Evolutionary conservation across 2,329 filamentous ascomycete species (phyloP).

Genomic region (Passalora sequoiae): DNA sequence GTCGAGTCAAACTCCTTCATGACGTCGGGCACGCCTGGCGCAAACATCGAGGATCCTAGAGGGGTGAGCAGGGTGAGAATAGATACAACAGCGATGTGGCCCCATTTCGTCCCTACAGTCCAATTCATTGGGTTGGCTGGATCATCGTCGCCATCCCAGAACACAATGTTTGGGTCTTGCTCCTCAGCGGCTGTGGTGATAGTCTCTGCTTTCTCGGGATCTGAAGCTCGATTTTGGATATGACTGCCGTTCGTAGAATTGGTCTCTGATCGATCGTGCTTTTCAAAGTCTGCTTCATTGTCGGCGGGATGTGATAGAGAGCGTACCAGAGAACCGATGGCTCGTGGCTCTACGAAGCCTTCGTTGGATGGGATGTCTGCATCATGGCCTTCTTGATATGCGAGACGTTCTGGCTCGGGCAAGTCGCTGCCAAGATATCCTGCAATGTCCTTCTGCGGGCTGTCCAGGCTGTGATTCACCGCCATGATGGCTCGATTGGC

Average conservation of each 20-base stretch:
- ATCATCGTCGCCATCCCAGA: conserved; percentile 53
- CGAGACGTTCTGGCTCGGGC: conserved; percentile 33
- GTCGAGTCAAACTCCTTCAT: conserved; percentile 56
- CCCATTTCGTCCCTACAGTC: conserved; percentile 43
- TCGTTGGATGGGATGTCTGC: conserved; percentile 37
- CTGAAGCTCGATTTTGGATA: not conserved
- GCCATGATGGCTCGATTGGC: conserved; percentile 9
- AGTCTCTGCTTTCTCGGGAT: not conserved
- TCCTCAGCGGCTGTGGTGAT: not conserved
- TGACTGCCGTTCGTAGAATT: conserved; percentile 6
- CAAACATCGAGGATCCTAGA: conserved; percentile 58
- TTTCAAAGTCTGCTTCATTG: conserved; percentile 8
- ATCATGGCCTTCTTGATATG: conserved; percentile 37
- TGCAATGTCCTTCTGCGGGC: conserved; percentile 3
- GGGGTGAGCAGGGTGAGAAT: conserved; percentile 48
- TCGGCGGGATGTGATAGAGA: not conserved
- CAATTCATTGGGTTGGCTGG: conserved; percentile 59
- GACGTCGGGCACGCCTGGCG: conserved; percentile 59
- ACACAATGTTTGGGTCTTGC: conserved; percentile 49
- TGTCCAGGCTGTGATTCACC: not conserved
- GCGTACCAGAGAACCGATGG: not conserved
- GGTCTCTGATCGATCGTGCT: conserved; percentile 10
- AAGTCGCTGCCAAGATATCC: conserved; percentile 14
- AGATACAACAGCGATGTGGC: conserved; percentile 45
- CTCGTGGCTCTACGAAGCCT: not conserved